Conservation (phyloP, 2,329 filamentous ascomycete genomes). For the Geosmithia morbida region DNA sequence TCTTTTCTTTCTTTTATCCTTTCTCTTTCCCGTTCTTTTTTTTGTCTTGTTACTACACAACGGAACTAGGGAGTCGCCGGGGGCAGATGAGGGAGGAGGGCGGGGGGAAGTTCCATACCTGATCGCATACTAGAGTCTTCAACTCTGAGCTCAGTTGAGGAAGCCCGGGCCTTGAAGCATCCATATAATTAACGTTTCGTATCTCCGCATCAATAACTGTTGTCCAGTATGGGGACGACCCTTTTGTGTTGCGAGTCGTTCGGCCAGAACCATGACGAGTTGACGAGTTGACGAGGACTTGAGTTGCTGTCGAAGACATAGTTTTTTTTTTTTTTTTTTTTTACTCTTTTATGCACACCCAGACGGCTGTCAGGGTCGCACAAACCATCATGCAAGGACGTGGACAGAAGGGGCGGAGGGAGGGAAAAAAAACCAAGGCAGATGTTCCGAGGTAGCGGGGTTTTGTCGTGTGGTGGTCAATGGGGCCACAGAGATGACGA, state of each 20-base stretch:
- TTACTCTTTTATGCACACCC: not conserved
- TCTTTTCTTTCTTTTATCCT: no score
- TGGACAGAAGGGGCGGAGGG: not conserved
- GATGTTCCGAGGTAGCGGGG: no score
- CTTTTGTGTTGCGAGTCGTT: not conserved
- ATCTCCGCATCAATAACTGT: not conserved
- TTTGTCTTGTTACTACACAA: no score
- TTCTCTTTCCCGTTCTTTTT: no score
- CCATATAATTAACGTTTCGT: not conserved
- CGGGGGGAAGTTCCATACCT: constrained; percentile 14
- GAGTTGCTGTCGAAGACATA: not conserved
- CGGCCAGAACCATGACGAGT: not conserved
- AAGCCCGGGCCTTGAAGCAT: constrained; percentile 1
- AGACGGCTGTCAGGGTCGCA: not conserved
- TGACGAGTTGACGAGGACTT: not conserved
- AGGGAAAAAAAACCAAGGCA: no score
- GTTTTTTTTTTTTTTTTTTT: no score
- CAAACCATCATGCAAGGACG: not conserved
- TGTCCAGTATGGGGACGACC: not conserved
- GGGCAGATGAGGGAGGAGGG: no score
- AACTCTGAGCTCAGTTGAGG: constrained; percentile 26
- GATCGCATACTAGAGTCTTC: constrained; percentile 23
- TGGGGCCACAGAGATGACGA: no score
- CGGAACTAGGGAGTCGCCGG: no score
- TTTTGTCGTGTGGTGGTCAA: no score